A percentile compares a stretch with the other conserved stretches of the same genome.
phyloP scores from a whole-genome alignment of 1,284 basidiomycete genomes.

The Bjerkandera adusta region DNA sequence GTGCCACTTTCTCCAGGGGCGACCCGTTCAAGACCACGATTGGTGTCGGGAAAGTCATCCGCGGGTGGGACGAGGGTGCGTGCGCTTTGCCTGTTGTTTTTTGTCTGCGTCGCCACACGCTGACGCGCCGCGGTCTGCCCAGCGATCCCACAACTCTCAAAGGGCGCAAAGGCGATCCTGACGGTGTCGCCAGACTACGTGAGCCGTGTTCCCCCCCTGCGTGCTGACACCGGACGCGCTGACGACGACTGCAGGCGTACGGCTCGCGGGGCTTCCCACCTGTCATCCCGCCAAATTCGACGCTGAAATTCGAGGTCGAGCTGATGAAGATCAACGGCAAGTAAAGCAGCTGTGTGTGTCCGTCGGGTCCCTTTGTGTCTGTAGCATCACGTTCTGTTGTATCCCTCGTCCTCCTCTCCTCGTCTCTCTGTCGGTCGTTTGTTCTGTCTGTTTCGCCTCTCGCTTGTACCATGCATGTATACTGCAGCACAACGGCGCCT shows the following conservation, averaged over 20 bases:
- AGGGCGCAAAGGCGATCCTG: slow-evolving; percentile 76
- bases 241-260: slow-evolving; percentile 52
- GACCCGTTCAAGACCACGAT: slow-evolving; percentile 74
- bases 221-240: slow-evolving; percentile 1
- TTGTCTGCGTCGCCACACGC: neutral
- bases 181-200: slow-evolving; percentile 70
- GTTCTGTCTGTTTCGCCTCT: too few relatives aligned
- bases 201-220: slow-evolving; percentile 28
- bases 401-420: slow-evolving; percentile 1
- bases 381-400: slow-evolving; percentile 10
- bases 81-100: slow-evolving; percentile 15
- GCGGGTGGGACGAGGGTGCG: slow-evolving; percentile 89
- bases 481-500: too few relatives aligned
- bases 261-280: slow-evolving; percentile 75
- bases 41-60: slow-evolving; percentile 81
- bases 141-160: slow-evolving; percentile 76
- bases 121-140: slow-evolving; percentile 16
- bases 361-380: slow-evolving; percentile 1
- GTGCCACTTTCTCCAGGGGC: slow-evolving; percentile 34
- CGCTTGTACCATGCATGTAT: too few relatives aligned
- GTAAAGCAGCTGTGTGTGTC: too few relatives aligned
- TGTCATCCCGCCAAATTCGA: slow-evolving; percentile 77
- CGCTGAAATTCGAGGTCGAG: slow-evolving; percentile 81
- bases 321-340: slow-evolving; percentile 63
- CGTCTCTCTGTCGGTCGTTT: neutral